A percentile compares a stretch with the other conserved stretches of the same genome.
These are phyloP conservation scores for Rutidosis leptorrhynchoides DNA, from an alignment of 129 eudicot genomes.

Conservation along the genomic window DNA sequence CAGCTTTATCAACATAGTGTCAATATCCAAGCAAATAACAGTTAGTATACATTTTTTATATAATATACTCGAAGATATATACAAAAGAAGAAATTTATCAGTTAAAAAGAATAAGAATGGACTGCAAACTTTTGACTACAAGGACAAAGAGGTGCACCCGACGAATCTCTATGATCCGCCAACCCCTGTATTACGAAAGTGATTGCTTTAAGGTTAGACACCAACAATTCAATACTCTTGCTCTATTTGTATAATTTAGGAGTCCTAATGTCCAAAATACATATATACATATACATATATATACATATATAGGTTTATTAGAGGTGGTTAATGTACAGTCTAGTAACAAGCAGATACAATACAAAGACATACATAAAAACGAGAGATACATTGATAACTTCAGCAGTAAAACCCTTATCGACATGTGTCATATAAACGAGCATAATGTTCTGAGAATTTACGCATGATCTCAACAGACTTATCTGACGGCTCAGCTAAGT, in stretches of 20 bases:
- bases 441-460: slow-evolving; percentile 95
- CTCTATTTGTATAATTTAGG: neutral
- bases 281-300: too few relatives aligned
- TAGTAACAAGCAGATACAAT: neutral
- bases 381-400: slow-evolving; percentile 78
- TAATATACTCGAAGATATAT: neutral
- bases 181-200: slow-evolving; percentile 43
- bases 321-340: too few relatives aligned
- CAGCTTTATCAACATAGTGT: slow-evolving; percentile 88
- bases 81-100: too few relatives aligned
- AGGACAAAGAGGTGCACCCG: slow-evolving; percentile 88
- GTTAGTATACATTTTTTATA: neutral
- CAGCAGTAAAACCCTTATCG: slow-evolving; percentile 93
- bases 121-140: slow-evolving; percentile 46
- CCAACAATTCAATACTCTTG: neutral
- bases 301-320: too few relatives aligned
- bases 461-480: slow-evolving; percentile 94
- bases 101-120: neutral
- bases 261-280: neutral
- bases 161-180: slow-evolving; percentile 76
- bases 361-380: neutral
- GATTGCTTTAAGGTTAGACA: neutral
- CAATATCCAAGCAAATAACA: slow-evolving; percentile 35
- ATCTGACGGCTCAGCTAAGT: slow-evolving; percentile 72
- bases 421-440: slow-evolving; percentile 85